Conservation (phyloP, 345 rosid species). For the Noccaea caerulescens region DNA sequence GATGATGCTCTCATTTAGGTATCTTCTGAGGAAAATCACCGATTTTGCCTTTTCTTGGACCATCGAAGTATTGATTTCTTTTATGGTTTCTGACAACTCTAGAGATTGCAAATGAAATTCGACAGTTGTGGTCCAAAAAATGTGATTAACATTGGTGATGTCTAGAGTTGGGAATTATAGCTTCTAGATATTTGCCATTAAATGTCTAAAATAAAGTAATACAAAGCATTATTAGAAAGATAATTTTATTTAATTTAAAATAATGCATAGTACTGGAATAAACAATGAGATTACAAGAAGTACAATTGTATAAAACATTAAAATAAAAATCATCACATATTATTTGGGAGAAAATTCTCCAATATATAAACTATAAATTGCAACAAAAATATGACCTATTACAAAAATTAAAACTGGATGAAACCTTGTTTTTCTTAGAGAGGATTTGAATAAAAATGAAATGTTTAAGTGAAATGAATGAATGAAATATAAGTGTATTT, state of each 20-base stretch:
- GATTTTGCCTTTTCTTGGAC: background rate
- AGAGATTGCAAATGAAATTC: background rate
- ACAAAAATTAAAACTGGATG: background rate
- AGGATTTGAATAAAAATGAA: background rate
- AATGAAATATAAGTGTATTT: background rate
- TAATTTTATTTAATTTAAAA: background rate
- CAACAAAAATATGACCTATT: background rate
- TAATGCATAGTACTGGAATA: background rate
- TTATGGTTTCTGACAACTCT: background rate
- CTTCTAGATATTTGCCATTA: background rate
- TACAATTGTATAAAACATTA: background rate
- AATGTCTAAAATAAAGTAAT: background rate
- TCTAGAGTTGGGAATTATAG: background rate
- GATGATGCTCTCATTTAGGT: background rate
- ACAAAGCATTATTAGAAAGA: background rate
- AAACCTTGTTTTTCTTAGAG: background rate
- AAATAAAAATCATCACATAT: background rate
- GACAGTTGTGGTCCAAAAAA: background rate
- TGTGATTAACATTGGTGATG: background rate
- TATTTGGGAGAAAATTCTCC: background rate
- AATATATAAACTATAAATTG: background rate
- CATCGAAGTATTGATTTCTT: background rate
- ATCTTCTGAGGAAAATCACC: background rate
- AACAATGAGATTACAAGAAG: background rate
- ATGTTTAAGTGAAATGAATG: background rate